Evolutionary conservation across 2,329 filamentous ascomycete genomes (phyloP).

Genomic region (Fusarium ambrosium): DNA sequence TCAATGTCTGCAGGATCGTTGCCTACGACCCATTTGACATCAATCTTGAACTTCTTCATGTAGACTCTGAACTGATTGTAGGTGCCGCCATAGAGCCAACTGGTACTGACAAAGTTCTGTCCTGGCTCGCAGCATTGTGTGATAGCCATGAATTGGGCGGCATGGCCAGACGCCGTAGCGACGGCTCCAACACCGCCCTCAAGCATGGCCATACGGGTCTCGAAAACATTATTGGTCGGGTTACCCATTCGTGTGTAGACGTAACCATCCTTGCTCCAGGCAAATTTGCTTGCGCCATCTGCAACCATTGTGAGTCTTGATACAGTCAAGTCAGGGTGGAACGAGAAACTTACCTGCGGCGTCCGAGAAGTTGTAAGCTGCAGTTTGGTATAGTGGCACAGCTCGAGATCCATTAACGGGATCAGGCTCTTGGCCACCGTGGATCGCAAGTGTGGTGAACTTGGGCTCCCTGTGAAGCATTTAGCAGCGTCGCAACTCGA

Average conservation of each 20-base stretch:
- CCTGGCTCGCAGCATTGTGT: neutral
- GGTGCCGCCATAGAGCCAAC: conserved; percentile 9
- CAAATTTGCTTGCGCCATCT: neutral
- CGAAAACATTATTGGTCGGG: conserved; percentile 14
- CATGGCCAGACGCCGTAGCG: conserved; percentile 1
- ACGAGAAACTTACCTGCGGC: neutral
- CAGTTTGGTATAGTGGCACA: neutral
- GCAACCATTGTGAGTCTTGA: neutral
- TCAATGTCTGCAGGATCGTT: neutral
- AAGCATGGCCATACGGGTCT: conserved; percentile 12
- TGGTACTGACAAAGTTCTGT: conserved; percentile 9
- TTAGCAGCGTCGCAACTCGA: neutral
- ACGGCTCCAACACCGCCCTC: neutral
- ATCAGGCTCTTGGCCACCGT: neutral
- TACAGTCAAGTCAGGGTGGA: neutral
- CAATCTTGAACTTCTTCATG: conserved; percentile 1
- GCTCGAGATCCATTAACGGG: neutral
- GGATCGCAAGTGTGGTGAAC: neutral
- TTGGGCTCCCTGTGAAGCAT: neutral
- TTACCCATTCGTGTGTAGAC: neutral
- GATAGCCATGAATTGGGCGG: conserved; percentile 7
- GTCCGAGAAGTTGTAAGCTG: neutral
- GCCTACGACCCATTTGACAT: neutral
- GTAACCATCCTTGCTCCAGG: neutral
- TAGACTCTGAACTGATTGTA: conserved; percentile 11